Evolutionary conservation across 2,329 filamentous ascomycete species (phyloP).

Genomic region (Cyphellophora europaea): DNA sequence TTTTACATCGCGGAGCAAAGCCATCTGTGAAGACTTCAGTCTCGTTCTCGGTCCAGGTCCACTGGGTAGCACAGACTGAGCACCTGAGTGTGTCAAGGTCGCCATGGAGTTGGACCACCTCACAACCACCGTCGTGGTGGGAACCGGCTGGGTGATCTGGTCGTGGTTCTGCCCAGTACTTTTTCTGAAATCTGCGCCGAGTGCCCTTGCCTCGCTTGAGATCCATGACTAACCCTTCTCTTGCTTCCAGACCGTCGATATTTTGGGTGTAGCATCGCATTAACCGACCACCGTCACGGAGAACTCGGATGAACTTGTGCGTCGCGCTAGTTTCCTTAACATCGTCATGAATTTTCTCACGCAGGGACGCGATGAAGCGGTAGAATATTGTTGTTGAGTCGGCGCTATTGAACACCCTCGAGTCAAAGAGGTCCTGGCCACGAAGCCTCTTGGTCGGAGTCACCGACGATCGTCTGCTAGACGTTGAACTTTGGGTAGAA

Average conservation of each 20-base stretch:
- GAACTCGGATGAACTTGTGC: conserved; percentile 59
- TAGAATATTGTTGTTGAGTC: conserved; percentile 62
- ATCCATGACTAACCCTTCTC: conserved; percentile 57
- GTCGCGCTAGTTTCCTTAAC: conserved; percentile 53
- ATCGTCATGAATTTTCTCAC: conserved; percentile 52
- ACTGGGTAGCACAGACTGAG: conserved; percentile 26
- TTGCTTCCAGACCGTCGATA: conserved; percentile 64
- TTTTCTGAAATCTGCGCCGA: conserved; percentile 49
- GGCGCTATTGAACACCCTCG: conserved; percentile 60
- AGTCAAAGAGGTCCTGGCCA: conserved; percentile 62
- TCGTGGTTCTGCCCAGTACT: conserved; percentile 20
- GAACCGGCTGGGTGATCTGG: conserved; percentile 11
- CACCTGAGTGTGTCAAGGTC: conserved; percentile 58
- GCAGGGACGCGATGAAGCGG: conserved; percentile 59
- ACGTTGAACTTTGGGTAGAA: conserved; percentile 26
- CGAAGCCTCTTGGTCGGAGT: conserved; percentile 43
- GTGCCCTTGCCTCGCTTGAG: conserved; percentile 54
- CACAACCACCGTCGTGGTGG: conserved; percentile 28
- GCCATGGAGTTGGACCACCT: conserved; percentile 59
- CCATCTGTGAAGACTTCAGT: conserved; percentile 41
- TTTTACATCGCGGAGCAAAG: conserved; percentile 57
- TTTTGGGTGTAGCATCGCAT: conserved; percentile 68
- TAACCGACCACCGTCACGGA: conserved; percentile 58
- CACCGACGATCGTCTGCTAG: conserved; percentile 27
- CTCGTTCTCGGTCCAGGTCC: conserved; percentile 41